These are phyloP conservation scores for Salix arbutifolia DNA, from an alignment of 345 rosid species.

Conservation along the genomic window DNA sequence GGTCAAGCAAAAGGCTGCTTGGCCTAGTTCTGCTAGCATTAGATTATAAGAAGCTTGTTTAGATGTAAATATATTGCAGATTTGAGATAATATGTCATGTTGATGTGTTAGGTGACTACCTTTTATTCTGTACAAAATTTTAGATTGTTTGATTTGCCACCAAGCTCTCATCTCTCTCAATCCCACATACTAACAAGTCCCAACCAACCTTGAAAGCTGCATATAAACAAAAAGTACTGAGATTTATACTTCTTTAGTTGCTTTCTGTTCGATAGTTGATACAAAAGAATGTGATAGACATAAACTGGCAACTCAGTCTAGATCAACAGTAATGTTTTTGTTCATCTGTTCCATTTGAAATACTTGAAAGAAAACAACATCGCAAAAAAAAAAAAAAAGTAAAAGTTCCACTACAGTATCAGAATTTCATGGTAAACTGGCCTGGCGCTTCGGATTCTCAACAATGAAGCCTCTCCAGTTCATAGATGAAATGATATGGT, in stretches of 20 bases:
- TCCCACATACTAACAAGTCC: background rate
- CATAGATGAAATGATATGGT: background rate
- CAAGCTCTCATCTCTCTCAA: background rate
- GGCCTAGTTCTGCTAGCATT: background rate
- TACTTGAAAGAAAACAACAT: background rate
- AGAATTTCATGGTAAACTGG: background rate
- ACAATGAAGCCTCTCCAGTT: background rate
- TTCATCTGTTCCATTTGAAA: background rate
- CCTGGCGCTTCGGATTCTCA: background rate
- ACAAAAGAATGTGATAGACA: background rate
- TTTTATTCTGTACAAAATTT: background rate
- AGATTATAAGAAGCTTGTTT: background rate
- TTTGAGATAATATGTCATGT: background rate
- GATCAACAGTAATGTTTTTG: background rate
- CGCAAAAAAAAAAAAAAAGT: background rate
- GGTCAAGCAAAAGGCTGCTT: slow-evolving; percentile 6
- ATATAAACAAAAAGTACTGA: background rate
- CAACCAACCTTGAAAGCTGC: background rate
- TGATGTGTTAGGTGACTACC: background rate
- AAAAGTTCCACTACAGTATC: background rate
- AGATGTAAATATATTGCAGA: background rate
- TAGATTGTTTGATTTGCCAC: background rate
- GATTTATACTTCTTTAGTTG: background rate
- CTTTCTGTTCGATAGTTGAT: background rate
- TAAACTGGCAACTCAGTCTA: background rate